phyloP scores from a whole-genome alignment of 768 basidiomycete species.

The Paxillus ammoniavirescens region DNA sequence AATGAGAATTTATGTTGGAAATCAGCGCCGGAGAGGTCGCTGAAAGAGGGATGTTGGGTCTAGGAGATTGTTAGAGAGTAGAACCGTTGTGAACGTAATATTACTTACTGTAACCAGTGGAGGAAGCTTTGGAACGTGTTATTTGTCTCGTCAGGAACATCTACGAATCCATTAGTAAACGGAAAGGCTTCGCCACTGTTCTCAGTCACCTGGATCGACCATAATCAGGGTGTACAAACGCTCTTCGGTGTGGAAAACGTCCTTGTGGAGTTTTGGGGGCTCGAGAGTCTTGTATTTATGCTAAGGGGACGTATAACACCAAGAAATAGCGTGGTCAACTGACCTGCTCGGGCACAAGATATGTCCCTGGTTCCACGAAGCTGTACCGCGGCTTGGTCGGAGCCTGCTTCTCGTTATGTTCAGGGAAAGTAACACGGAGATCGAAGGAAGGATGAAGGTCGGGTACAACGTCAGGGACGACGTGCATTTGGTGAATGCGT shows the following conservation, averaged over 20 bases:
- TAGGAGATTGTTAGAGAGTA: constrained; percentile 23
- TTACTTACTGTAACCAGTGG: constrained; percentile 81
- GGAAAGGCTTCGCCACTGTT: constrained; percentile 5
- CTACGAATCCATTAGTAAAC: constrained; percentile 37
- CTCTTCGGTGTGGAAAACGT: constrained; percentile 78
- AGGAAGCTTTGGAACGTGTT: constrained; percentile 69
- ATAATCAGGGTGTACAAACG: constrained; percentile 86
- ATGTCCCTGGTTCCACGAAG: constrained; percentile 70
- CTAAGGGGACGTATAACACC: constrained; percentile 2
- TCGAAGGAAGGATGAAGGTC: constrained; percentile 71
- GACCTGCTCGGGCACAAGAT: constrained; percentile 67
- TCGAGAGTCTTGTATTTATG: constrained; percentile 49
- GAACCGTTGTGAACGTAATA: neutral
- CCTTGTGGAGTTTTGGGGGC: constrained; percentile 66
- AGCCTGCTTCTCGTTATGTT: constrained; percentile 16
- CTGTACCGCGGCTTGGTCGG: constrained; percentile 25
- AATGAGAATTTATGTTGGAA: constrained; percentile 51
- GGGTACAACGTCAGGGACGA: constrained; percentile 85
- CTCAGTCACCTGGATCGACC: constrained; percentile 74
- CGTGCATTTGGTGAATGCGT: constrained; percentile 85
- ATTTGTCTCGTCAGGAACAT: constrained; percentile 75
- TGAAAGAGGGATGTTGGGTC: constrained; percentile 81
- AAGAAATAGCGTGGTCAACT: constrained; percentile 10
- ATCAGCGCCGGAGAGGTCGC: constrained; percentile 45
- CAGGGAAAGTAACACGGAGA: constrained; percentile 62